Percentiles rank a stretch among this genome's conserved stretches.
phyloP scores from a whole-genome alignment of 257 asterid genomes.

The Lycium barbarum region DNA sequence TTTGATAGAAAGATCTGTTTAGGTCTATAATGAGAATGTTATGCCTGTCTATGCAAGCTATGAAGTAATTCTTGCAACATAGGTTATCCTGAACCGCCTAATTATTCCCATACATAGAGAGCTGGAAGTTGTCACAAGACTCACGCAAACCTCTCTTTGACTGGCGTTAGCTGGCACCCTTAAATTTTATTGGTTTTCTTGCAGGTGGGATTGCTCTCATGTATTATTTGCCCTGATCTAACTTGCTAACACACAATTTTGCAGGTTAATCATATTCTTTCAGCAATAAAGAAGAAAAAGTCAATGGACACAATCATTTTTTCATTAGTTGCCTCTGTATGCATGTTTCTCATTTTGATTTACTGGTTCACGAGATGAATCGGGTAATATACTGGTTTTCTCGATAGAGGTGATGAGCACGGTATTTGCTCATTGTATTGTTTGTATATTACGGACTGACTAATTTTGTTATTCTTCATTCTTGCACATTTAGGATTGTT shows the following conservation, averaged over 20 bases:
- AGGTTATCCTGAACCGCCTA: neutral
- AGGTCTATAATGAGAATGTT: neutral
- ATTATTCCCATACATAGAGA: neutral
- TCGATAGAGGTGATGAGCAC: neutral
- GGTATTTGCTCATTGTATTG: neutral
- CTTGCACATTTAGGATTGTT: neutral
- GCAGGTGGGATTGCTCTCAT: neutral
- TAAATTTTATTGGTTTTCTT: neutral
- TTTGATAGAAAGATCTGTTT: neutral
- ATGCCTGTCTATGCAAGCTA: neutral
- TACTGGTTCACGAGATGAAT: constrained; percentile 90
- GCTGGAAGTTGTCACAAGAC: neutral
- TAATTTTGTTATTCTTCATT: neutral
- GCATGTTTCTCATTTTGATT: constrained; percentile 78
- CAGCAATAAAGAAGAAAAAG: constrained; percentile 91
- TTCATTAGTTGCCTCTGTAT: constrained; percentile 87
- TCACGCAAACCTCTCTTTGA: too few species aligned
- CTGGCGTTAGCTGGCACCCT: neutral
- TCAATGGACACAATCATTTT: constrained; percentile 90
- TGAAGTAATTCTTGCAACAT: neutral
- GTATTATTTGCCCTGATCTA: neutral
- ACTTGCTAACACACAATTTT: constrained; percentile 26
- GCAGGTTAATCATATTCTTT: constrained; percentile 81
- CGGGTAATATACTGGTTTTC: neutral
- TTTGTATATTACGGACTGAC: neutral